A percentile compares a stretch with the other conserved stretches of the same genome.
Evolutionary conservation across 768 basidiomycete species (phyloP).

Genomic region (Holtermanniella nyarrowii): DNA sequence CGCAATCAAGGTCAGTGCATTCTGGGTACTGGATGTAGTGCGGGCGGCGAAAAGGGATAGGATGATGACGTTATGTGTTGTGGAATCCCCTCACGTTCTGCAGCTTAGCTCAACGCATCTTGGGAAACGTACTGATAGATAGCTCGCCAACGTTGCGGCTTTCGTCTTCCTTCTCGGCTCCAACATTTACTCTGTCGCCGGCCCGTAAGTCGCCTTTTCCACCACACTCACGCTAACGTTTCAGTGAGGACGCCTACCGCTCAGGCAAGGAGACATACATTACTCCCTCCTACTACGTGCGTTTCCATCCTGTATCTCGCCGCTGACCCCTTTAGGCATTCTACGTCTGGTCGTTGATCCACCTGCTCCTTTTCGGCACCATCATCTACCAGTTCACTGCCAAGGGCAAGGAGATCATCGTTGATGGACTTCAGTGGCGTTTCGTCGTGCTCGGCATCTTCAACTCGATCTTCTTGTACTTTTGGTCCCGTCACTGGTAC

Average conservation of each 20-base stretch:
- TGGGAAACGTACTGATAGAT: background rate
- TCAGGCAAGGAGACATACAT: constrained; percentile 77
- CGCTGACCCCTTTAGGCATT: constrained; percentile 7
- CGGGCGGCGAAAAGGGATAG: no score
- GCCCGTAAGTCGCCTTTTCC: constrained; percentile 46
- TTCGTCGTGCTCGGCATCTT: constrained; percentile 78
- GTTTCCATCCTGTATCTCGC: constrained; percentile 8
- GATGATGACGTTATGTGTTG: no score
- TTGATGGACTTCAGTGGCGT: constrained; percentile 84
- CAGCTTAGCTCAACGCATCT: background rate
- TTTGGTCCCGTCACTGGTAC: constrained; percentile 71
- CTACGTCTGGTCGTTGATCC: constrained; percentile 63
- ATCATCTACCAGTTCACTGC: constrained; percentile 51
- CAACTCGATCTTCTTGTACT: constrained; percentile 78
- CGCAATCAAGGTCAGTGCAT: constrained; percentile 57
- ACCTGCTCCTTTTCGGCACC: constrained; percentile 79
- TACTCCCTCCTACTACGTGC: constrained; percentile 82
- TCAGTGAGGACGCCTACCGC: constrained; percentile 47
- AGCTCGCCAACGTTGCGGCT: constrained; percentile 64
- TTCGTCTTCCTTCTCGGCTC: constrained; percentile 70
- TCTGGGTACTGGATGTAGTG: no score
- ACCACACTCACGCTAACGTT: constrained; percentile 1
- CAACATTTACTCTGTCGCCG: constrained; percentile 76
- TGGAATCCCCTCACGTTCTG: background rate
- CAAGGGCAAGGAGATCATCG: constrained; percentile 60